A percentile compares a stretch with the other conserved stretches of the same genome.
Evolutionary conservation across 441 rosid species (phyloP).

Genomic region (Erodium moschatum): DNA sequence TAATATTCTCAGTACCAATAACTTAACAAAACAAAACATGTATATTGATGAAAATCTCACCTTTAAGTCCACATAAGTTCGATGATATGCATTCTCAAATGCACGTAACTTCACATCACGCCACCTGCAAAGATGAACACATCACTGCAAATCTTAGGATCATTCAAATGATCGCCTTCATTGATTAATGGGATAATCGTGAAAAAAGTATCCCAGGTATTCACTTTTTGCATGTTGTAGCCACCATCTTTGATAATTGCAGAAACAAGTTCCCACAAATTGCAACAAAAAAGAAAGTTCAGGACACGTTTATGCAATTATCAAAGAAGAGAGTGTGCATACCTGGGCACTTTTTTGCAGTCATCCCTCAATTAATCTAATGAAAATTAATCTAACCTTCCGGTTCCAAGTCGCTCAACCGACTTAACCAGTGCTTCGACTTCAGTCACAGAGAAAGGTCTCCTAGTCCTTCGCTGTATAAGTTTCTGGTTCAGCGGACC

Average conservation of each 20-base stretch:
- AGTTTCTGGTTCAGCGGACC: constrained; percentile 18
- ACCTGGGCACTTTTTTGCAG: too few relatives aligned
- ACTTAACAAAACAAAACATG: background rate
- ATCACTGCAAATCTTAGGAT: background rate
- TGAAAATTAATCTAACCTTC: constrained; percentile 42
- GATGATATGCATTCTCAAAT: constrained; percentile 78
- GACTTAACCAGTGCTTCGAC: constrained; percentile 97
- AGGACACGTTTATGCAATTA: too few relatives aligned
- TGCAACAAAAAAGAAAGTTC: too few relatives aligned
- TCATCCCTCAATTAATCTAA: background rate
- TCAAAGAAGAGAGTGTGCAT: too few relatives aligned
- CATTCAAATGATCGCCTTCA: too few relatives aligned
- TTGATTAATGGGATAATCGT: too few relatives aligned
- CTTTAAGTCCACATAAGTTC: constrained; percentile 96
- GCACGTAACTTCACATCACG: constrained; percentile 82
- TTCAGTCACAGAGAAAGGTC: constrained; percentile 96
- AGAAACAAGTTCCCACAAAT: too few relatives aligned
- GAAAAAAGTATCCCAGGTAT: too few relatives aligned
- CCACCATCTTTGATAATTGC: too few relatives aligned
- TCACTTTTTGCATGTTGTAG: too few relatives aligned
- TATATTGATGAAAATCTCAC: constrained; percentile 24
- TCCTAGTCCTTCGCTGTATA: constrained; percentile 85
- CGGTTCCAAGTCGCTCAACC: constrained; percentile 94
- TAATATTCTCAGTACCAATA: background rate
- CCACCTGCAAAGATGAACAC: constrained; percentile 49